Base-by-base conservation (phyloP, 768 basidiomycete species). In the Tylopilus sp. region DNA sequence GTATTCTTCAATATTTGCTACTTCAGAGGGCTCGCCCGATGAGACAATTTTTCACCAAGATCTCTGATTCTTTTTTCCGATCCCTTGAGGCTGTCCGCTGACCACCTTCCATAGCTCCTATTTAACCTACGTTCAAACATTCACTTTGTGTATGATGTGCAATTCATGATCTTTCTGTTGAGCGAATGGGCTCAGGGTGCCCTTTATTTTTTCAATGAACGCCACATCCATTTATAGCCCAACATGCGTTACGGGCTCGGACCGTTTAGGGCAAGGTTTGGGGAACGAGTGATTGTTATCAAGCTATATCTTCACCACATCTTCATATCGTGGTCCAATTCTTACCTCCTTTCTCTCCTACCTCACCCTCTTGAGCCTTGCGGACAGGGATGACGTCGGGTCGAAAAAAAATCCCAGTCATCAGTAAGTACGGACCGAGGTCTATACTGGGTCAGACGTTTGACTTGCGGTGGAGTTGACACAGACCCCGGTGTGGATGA, bases 401-500 rank as follows among this genome's bases (percentile, higher is more conserved):
- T 36, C 53, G 46, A 51, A 62, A 48, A 43, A 74, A 52, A 58
- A 79, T 73, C 3, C 82, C 83, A 9, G 82, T 87, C 40, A 88
- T 90, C 57, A 88, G 87, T 88, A 58, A 70, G 82, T 62, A 33
- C 15, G 6, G 26, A 35, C 12, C 22, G 26, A 30, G 18, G n/a
- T 18, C 10, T 23, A 8, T 43, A 10, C 11, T 33, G 40, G 9
- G 6, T 25, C 31, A 31, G 18, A 12, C 5, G 30, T 36, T 30
- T 58, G 48, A 67, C 28, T 21, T 18, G n/a, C 6, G 20, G 41
- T 36, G 18, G 26, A 91, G 88, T 91, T 61, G 90, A 91, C 58
- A 88, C 88, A 23, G 91, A 94, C 63, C 88, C 91, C 7, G 91
- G 91, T 30, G 85, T 91, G 4, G 91, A 94, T 62, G 91, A 94